Evolutionary conservation across 2,329 filamentous ascomycete genomes (phyloP), one percentile per base, ranked within the genome.

Genomic region (Lasiodiplodia citricola): DNA sequence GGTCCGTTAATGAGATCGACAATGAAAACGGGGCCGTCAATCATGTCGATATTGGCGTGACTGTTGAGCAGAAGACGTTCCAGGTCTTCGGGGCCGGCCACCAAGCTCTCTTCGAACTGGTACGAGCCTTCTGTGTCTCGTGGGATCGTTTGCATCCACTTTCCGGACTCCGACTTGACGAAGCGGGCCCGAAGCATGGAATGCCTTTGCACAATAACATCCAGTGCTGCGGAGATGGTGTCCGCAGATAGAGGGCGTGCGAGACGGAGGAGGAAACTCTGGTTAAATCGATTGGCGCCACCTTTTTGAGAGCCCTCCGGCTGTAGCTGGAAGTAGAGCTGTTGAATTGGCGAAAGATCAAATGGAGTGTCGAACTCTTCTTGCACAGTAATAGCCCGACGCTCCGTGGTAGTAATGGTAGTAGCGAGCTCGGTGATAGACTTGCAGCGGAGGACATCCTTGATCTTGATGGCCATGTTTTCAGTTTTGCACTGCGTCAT

Each of bases 161-260:
- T 65, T 16, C 72, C 75, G 35, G 56, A 38, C 23, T 73, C 72
- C 7, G 67, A 31, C 11, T 74, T 74, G 23, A 69, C 62, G 66
- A 78, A 79, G 5, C 77, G 73, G 60, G 76, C 75, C 28, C 76
- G 73, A 23, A 79, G 72, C 76, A 79, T 78, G 23, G 77, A 78
- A 60, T 77, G 76, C 11, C 75, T 73, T 28, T 71, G 67, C 2
- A 78, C 71, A 10, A 78, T 71, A 51, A 74, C 73, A 56, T 74
- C 62, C 3, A 78, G 28, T 64, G 70, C 38, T 41, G 71, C n/a
- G 75, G 73, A 21, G 65, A 76, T 72, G 74, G 81, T 62, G 25
- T 71, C 56, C 3, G 50, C 62, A 54, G 70, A 73, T 1, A 80
- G 69, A 13, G 66, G 73, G 8, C 73, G 75, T 18, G 73, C 74